Evolutionary conservation across 139 green algal species (phyloP).

Genomic region (Chlorella sorokiniana): DNA sequence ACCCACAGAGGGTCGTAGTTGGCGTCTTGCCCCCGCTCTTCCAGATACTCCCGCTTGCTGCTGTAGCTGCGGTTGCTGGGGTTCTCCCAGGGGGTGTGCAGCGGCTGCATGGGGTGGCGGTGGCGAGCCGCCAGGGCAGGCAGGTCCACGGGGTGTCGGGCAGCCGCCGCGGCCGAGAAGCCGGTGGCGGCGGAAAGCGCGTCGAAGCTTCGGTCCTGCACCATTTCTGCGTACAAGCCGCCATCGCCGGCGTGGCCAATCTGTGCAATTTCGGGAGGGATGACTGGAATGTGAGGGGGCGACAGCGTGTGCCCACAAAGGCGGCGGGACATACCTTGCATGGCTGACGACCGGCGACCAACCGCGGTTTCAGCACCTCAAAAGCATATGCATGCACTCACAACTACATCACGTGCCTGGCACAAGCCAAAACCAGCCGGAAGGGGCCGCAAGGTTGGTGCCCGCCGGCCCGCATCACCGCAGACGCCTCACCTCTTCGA

Average conservation of each 20-base stretch:
- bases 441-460: not conserved
- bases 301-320: not conserved
- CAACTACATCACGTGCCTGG: not conserved
- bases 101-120: not conserved
- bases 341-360: not conserved
- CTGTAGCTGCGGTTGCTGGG: not conserved
- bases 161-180: conserved; percentile 10
- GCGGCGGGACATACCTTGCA: not conserved
- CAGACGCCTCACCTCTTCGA: conserved; percentile 50
- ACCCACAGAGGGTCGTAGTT: conserved; percentile 6
- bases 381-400: not conserved
- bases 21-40: not conserved
- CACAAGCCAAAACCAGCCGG: not conserved
- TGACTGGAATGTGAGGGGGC: not conserved
- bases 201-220: conserved; percentile 60
- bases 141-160: not conserved
- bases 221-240: conserved; percentile 60
- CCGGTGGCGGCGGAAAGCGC: conserved; percentile 38
- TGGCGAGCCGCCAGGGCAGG: not conserved
- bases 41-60: conserved; percentile 12
- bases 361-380: not conserved
- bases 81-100: conserved; percentile 5
- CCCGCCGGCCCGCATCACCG: too few relatives aligned
- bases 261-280: too few relatives aligned
- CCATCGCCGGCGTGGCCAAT: conserved; percentile 63